Conservation (phyloP, 306 rosid genomes). For the Coriaria nepalensis region DNA sequence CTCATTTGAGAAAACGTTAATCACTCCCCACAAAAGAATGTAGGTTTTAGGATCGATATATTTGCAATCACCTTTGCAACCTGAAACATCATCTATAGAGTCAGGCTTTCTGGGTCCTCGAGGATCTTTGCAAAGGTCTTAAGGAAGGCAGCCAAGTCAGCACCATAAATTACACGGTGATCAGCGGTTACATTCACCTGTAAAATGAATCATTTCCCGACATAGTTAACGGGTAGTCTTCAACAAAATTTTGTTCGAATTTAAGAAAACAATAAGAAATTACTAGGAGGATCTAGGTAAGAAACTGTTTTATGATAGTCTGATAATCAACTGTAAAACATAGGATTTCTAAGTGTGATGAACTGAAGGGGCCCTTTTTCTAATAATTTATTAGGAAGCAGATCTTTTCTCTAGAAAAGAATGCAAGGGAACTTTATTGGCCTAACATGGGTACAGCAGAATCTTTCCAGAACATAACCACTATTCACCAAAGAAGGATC, state of each 20-base stretch:
- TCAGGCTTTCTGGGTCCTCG: conserved; percentile 75
- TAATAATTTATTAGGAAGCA: too few relatives aligned
- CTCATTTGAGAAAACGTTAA: background rate
- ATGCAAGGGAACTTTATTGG: too few relatives aligned
- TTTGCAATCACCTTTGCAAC: conserved; percentile 8
- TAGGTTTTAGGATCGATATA: conserved; percentile 7
- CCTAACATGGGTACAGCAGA: too few relatives aligned
- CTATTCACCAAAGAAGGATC: too few relatives aligned
- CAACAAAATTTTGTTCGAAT: too few relatives aligned
- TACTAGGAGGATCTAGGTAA: background rate
- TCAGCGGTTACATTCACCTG: conserved; percentile 94
- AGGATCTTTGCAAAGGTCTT: conserved; percentile 65
- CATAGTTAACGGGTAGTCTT: background rate
- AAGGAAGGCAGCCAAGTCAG: conserved; percentile 85
- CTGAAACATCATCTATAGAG: conserved; percentile 40
- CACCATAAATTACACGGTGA: conserved; percentile 82
- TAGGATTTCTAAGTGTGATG: too few relatives aligned
- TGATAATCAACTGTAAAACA: too few relatives aligned
- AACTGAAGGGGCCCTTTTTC: too few relatives aligned
- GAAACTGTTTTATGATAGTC: conserved; percentile 1
- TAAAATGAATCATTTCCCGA: conserved; percentile 17
- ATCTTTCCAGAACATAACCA: too few relatives aligned
- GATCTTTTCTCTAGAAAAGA: too few relatives aligned
- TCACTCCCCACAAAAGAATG: conserved; percentile 11
- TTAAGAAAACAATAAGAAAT: too few relatives aligned